Conservation (phyloP, 352 stramenopile genomes). For the Pythium coloratum region DNA sequence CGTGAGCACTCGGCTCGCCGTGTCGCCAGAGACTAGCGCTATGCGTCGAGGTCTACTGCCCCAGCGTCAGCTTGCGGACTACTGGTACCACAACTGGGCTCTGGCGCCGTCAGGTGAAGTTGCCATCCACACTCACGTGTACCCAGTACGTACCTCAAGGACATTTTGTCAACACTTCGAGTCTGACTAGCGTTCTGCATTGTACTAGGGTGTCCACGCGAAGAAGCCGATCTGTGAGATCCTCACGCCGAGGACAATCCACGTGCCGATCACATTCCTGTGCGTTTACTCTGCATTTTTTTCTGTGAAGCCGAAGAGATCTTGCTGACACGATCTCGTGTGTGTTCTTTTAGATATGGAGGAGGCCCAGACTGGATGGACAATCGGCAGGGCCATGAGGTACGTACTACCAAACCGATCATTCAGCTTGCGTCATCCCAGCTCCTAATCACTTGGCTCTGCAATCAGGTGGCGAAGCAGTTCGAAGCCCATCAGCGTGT, state of each 20-base stretch:
- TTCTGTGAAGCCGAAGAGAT: no score
- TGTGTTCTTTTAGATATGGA: conserved; percentile 31
- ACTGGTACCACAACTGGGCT: conserved; percentile 77
- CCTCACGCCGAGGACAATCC: conserved; percentile 46
- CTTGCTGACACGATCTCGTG: not conserved
- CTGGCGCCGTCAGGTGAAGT: conserved; percentile 56
- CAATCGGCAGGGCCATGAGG: conserved; percentile 43
- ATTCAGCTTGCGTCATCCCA: not conserved
- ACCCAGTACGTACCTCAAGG: conserved; percentile 30
- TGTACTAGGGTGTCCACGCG: conserved; percentile 34
- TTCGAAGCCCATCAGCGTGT: conserved; percentile 43
- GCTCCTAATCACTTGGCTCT: no score
- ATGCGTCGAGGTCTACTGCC: conserved; percentile 46
- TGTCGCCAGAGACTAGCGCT: conserved; percentile 57
- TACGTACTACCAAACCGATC: conserved; percentile 4
- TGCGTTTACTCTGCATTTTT: conserved; percentile 15
- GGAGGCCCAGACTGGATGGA: conserved; percentile 70
- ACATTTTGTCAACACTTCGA: not conserved
- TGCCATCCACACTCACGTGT: conserved; percentile 59
- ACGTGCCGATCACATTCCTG: conserved; percentile 64
- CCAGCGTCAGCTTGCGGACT: conserved; percentile 36
- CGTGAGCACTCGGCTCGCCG: conserved; percentile 32
- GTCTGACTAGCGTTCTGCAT: not conserved
- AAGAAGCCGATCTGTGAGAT: conserved; percentile 54
- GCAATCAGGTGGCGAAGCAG: conserved; percentile 22